phyloP scores from a whole-genome alignment of 768 basidiomycete genomes.

The Sporobolomyces roseus region DNA sequence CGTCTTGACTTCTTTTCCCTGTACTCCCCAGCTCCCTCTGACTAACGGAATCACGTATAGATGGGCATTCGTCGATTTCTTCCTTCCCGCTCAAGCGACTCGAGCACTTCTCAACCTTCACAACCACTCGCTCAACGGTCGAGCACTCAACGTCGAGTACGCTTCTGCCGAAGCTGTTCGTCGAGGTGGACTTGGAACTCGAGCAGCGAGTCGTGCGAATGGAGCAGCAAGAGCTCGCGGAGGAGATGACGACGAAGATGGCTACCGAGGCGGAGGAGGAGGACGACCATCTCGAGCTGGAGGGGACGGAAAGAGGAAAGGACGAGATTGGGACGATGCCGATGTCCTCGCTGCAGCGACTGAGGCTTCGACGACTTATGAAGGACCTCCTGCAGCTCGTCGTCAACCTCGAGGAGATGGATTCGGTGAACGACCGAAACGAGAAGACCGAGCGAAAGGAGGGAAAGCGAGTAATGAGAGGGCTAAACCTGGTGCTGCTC shows the following conservation, averaged over 20 bases:
- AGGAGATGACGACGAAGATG: background rate
- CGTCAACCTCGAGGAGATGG: constrained; percentile 27
- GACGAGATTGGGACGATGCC: constrained; percentile 34
- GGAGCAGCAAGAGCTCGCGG: background rate
- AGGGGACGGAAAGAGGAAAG: no score
- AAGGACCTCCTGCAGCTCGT: constrained; percentile 5
- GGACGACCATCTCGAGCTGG: no score
- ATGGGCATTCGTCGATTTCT: constrained; percentile 92
- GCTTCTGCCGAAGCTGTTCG: constrained; percentile 85
- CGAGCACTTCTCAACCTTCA: constrained; percentile 72
- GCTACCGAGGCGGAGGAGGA: background rate
- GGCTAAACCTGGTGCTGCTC: constrained; percentile 51
- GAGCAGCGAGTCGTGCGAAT: constrained; percentile 26
- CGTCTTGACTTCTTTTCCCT: constrained; percentile 42
- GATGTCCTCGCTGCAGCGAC: constrained; percentile 2
- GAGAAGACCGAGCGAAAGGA: constrained; percentile 41
- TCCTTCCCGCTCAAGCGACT: constrained; percentile 71
- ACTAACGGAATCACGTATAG: constrained; percentile 52
- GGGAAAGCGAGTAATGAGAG: constrained; percentile 50
- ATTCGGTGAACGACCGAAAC: constrained; percentile 5
- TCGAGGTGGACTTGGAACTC: constrained; percentile 61
- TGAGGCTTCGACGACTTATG: background rate
- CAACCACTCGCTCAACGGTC: constrained; percentile 78
- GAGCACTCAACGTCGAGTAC: constrained; percentile 73
- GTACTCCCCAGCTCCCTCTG: background rate